Evolutionary conservation across 2,329 filamentous ascomycete genomes (phyloP).

Genomic region (Aspergillus cejpii): DNA sequence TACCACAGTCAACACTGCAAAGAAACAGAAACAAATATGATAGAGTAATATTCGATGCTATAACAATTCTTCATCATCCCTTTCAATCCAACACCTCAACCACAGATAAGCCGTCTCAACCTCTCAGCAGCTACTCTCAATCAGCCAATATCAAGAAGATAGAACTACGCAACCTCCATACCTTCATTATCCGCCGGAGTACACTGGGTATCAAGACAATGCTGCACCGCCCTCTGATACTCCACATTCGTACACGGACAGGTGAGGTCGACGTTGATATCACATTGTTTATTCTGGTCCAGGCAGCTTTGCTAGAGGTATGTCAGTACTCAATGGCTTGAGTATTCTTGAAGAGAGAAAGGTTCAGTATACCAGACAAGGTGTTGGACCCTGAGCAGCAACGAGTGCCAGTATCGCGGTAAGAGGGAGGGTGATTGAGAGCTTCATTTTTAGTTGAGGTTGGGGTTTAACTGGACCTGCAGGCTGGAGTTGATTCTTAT

Average conservation of each 20-base stretch:
- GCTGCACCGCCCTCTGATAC: not conserved
- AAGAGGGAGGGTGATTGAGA: not conserved
- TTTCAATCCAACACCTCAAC: no score
- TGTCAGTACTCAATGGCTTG: not conserved
- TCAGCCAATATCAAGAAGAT: not conserved
- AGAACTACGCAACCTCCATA: not conserved
- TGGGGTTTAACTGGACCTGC: no score
- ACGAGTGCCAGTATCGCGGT: not conserved
- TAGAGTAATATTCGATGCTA: no score
- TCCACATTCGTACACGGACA: not conserved
- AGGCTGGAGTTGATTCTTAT: no score
- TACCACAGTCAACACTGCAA: no score
- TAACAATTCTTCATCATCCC: no score
- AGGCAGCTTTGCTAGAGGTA: not conserved
- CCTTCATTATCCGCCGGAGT: not conserved
- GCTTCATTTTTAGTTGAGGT: not conserved
- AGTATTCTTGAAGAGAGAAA: no score
- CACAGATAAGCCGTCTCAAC: not conserved
- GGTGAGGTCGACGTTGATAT: not conserved
- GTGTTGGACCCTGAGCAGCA: not conserved
- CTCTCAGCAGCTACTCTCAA: not conserved
- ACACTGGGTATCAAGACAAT: not conserved
- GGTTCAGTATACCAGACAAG: not conserved
- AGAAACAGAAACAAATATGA: no score
- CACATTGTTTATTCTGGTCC: not conserved